A percentile compares a stretch with the other conserved stretches of the same genome.
These are phyloP conservation scores for Potentilla sterilis DNA, from an alignment of 306 rosid species.

Conservation along the genomic window DNA sequence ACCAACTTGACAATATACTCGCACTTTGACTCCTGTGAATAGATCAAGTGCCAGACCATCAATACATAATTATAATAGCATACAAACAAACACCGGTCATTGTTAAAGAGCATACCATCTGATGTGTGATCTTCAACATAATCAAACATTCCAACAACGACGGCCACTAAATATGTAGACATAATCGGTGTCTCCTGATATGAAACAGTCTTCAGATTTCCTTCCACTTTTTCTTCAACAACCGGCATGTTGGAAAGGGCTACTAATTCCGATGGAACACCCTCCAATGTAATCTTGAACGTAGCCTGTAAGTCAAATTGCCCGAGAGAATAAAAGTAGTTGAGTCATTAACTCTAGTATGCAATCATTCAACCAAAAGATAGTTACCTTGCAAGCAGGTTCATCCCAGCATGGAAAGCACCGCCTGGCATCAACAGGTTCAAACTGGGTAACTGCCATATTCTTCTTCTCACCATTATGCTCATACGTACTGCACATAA, in stretches of 20 bases:
- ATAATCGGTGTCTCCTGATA: constrained; percentile 83
- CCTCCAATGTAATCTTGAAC: constrained; percentile 84
- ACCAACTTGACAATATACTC: constrained; percentile 89
- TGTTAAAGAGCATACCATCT: constrained; percentile 55
- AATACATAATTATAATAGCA: constrained; percentile 6
- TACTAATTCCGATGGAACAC: constrained; percentile 67
- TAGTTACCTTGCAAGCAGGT: constrained; percentile 84
- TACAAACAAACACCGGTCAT: background rate
- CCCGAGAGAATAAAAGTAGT: background rate
- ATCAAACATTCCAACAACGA: constrained; percentile 89
- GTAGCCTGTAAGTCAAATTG: constrained; percentile 65
- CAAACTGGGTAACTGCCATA: constrained; percentile 98
- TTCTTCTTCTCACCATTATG: constrained; percentile 81
- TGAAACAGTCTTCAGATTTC: constrained; percentile 58
- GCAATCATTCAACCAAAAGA: constrained; percentile 3
- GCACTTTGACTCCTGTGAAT: constrained; percentile 75
- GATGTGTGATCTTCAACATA: constrained; percentile 83
- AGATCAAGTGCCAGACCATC: constrained; percentile 25
- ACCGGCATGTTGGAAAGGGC: constrained; percentile 98
- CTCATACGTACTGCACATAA: constrained; percentile 54
- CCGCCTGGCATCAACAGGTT: constrained; percentile 94
- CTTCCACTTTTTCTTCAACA: constrained; percentile 61
- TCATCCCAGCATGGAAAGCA: constrained; percentile 99
- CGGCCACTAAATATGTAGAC: constrained; percentile 93
- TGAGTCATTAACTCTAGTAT: background rate